These are phyloP conservation scores for Penicillium sclerotiorum DNA, from an alignment of 2,329 filamentous ascomycete species.

Conservation along the genomic window DNA sequence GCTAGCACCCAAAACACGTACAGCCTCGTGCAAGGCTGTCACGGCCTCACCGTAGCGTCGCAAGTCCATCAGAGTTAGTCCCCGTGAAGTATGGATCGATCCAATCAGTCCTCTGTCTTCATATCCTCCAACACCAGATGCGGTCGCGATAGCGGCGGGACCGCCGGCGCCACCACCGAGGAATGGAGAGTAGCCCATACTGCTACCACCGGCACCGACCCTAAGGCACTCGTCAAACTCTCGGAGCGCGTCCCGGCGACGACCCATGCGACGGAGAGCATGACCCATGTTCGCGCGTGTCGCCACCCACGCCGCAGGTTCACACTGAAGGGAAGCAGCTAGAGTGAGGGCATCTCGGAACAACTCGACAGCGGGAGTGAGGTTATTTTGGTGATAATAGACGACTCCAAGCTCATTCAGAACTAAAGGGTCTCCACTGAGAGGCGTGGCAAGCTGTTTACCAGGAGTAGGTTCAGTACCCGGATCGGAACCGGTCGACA, in stretches of 20 bases:
- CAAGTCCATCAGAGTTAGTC: conserved; percentile 79
- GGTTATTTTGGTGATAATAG: conserved; percentile 86
- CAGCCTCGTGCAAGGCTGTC: conserved; percentile 74
- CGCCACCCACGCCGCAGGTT: conserved; percentile 78
- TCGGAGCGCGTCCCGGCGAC: conserved; percentile 70
- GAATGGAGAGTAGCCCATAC: conserved; percentile 74
- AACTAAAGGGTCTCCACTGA: conserved; percentile 72
- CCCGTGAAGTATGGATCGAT: conserved; percentile 59
- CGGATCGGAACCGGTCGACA: conserved; percentile 47
- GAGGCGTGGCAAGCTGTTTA: conserved; percentile 24
- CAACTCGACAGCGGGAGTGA: conserved; percentile 72
- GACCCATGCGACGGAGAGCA: conserved; percentile 72
- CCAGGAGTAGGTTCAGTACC: conserved; percentile 28
- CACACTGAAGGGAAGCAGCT: conserved; percentile 77
- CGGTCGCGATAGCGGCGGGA: conserved; percentile 36
- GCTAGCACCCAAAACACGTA: conserved; percentile 48
- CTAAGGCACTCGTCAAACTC: conserved; percentile 88
- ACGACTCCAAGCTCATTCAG: conserved; percentile 96
- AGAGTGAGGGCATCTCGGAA: conserved; percentile 78
- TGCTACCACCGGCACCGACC: conserved; percentile 73
- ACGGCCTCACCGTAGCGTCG: conserved; percentile 76
- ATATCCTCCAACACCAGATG: conserved; percentile 48
- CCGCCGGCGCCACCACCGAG: conserved; percentile 40
- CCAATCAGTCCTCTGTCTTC: conserved; percentile 51
- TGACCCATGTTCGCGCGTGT: conserved; percentile 89